phyloP scores from a whole-genome alignment of 106 monocot genomes.

The Amphibolis antarctica region DNA sequence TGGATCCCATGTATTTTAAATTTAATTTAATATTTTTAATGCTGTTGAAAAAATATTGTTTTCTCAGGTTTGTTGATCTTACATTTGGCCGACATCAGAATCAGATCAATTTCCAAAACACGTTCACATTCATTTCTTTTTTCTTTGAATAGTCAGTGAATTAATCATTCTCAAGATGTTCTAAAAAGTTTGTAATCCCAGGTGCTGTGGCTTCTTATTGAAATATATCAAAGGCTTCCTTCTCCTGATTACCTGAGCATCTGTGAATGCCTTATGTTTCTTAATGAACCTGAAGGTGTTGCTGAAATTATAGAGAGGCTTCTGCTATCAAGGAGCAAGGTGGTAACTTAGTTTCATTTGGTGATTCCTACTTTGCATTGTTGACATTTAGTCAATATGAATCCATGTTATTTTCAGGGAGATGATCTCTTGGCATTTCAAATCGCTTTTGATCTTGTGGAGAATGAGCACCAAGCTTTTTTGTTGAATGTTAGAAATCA shows the following conservation, averaged over 20 bases:
- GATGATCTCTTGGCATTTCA: slow-evolving; percentile 89
- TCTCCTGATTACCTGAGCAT: slow-evolving; percentile 96
- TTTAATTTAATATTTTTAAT: too few relatives aligned
- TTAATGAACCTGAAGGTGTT: slow-evolving; percentile 72
- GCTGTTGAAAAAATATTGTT: too few relatives aligned
- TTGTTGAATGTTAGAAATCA: slow-evolving; percentile 55
- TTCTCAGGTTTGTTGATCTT: too few relatives aligned
- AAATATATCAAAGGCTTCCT: slow-evolving; percentile 64
- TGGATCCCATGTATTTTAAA: too few relatives aligned
- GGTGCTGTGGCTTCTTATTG: slow-evolving; percentile 84
- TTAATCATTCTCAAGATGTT: neutral
- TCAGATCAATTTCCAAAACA: too few relatives aligned
- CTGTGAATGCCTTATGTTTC: slow-evolving; percentile 95
- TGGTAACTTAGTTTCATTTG: slow-evolving; percentile 15
- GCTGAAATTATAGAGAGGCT: slow-evolving; percentile 77
- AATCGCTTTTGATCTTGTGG: slow-evolving; percentile 94
- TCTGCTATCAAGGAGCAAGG: slow-evolving; percentile 56
- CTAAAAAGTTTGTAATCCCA: neutral
- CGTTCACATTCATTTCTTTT: too few relatives aligned
- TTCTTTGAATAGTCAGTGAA: too few relatives aligned
- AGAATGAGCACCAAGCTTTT: slow-evolving; percentile 97
- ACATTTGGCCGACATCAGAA: too few relatives aligned
- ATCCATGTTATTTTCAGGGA: slow-evolving; percentile 46
- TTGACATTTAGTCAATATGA: neutral
- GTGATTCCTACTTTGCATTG: neutral